phyloP scores from a whole-genome alignment of 345 rosid genomes.

The Pistacia vera region DNA sequence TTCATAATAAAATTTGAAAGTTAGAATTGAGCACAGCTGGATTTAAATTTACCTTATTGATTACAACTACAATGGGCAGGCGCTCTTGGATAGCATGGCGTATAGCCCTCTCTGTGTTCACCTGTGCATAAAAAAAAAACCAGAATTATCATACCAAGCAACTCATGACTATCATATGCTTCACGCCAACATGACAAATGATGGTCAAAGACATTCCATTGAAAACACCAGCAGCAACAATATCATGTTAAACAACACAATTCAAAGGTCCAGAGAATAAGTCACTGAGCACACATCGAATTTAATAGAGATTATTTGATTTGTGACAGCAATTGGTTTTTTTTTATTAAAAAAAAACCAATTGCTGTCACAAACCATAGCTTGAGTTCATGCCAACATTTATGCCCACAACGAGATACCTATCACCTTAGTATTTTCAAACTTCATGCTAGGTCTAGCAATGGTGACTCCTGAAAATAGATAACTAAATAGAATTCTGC shows the following conservation, averaged over 20 bases:
- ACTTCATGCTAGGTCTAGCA: not conserved
- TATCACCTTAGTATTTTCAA: not conserved
- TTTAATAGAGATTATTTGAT: not conserved
- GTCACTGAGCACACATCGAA: not conserved
- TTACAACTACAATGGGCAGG: constrained; percentile 91
- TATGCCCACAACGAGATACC: not conserved
- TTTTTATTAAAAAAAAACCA: too few species aligned
- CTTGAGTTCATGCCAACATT: not conserved
- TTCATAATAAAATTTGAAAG: not conserved
- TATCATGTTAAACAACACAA: constrained; percentile 1
- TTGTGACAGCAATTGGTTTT: not conserved
- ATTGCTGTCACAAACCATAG: not conserved
- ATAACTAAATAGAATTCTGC: constrained; percentile 13
- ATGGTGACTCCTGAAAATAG: not conserved
- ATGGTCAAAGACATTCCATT: constrained; percentile 1
- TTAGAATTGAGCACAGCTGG: constrained; percentile 1
- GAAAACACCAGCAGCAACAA: not conserved
- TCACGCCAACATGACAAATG: not conserved
- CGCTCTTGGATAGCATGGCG: constrained; percentile 96
- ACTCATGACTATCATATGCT: not conserved
- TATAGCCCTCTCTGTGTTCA: constrained; percentile 96
- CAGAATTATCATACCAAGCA: constrained; percentile 12
- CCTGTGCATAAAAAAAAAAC: constrained; percentile 45
- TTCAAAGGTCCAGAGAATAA: constrained; percentile 13
- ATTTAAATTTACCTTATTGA: constrained; percentile 68